phyloP scores from a whole-genome alignment of 345 rosid genomes.

The Ailanthus altissimus region DNA sequence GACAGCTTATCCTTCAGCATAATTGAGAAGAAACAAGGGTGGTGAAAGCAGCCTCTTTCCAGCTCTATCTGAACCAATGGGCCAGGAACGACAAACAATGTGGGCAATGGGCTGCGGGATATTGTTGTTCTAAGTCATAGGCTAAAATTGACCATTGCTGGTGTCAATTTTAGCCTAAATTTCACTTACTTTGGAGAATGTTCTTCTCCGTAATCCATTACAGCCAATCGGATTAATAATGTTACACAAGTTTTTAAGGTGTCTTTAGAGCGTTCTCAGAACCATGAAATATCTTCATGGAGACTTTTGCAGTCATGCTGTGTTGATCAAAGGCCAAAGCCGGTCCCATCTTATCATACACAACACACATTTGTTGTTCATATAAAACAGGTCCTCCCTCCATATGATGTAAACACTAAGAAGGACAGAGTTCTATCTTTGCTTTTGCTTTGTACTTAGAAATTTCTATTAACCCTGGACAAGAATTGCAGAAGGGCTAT shows the following conservation, averaged over 20 bases:
- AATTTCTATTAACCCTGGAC: not conserved
- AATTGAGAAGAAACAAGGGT: slow-evolving; percentile 20
- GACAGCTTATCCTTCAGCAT: slow-evolving; percentile 9
- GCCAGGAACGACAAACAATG: slow-evolving; percentile 10
- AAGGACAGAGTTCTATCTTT: not conserved
- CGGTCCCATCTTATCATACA: not conserved
- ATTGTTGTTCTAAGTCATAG: slow-evolving; percentile 13
- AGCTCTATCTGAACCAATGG: slow-evolving; percentile 2
- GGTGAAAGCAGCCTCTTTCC: slow-evolving; percentile 26
- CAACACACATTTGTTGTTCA: no score
- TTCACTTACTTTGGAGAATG: not conserved
- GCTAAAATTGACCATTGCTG: slow-evolving; percentile 25
- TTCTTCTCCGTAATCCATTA: not conserved
- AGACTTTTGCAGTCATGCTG: not conserved
- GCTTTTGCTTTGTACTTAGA: not conserved
- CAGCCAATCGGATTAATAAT: not conserved
- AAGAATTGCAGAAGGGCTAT: not conserved
- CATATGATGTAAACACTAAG: not conserved
- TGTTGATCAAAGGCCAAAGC: not conserved
- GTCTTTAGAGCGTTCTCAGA: no score
- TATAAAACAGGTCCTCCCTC: not conserved
- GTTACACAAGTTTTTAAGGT: no score
- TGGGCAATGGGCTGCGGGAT: slow-evolving; percentile 5
- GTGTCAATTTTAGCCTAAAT: not conserved
- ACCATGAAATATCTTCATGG: no score